Percentiles rank a stretch among this genome's conserved stretches.
phyloP scores from a whole-genome alignment of 1,284 basidiomycete species.

The Anthracocystis walkeri region DNA sequence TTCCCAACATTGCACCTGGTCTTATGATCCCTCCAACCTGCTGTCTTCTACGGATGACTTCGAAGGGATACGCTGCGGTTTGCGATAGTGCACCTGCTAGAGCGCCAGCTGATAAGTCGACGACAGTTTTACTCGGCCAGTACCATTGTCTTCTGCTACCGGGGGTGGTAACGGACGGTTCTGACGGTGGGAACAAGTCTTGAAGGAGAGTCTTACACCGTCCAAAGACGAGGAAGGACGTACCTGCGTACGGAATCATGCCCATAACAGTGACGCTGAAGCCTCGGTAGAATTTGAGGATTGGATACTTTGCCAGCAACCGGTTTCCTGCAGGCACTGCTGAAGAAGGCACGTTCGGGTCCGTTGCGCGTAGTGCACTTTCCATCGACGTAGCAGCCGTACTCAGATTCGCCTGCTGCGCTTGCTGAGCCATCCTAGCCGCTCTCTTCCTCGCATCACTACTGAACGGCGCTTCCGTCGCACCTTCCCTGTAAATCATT shows the following conservation, averaged over 20 bases:
- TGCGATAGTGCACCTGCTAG: constrained; percentile 90
- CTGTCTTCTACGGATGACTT: constrained; percentile 92
- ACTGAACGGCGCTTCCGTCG: constrained; percentile 63
- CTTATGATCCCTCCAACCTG: constrained; percentile 81
- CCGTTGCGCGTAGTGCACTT: constrained; percentile 28
- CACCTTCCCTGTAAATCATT: constrained; percentile 66
- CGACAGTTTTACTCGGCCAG: constrained; percentile 67
- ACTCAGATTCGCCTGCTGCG: constrained; percentile 61
- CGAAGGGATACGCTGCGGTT: constrained; percentile 94
- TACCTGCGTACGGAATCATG: constrained; percentile 97
- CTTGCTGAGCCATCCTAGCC: constrained; percentile 73
- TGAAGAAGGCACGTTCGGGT: constrained; percentile 38
- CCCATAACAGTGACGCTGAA: constrained; percentile 73
- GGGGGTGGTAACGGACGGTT: constrained; percentile 18
- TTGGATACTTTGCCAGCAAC: constrained; percentile 55
- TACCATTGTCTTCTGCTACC: constrained; percentile 48
- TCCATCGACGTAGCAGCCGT: constrained; percentile 36
- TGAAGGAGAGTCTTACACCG: constrained; percentile 64
- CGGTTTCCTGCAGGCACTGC: constrained; percentile 31
- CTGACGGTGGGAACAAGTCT: constrained; percentile 49
- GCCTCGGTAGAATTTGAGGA: constrained; percentile 92
- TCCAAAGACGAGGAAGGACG: constrained; percentile 80
- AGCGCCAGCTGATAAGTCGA: constrained; percentile 83
- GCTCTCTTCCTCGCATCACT: constrained; percentile 58
- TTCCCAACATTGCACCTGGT: constrained; percentile 62